Conservation (phyloP, 2,329 filamentous ascomycete species). For the Alternaria dauci region DNA sequence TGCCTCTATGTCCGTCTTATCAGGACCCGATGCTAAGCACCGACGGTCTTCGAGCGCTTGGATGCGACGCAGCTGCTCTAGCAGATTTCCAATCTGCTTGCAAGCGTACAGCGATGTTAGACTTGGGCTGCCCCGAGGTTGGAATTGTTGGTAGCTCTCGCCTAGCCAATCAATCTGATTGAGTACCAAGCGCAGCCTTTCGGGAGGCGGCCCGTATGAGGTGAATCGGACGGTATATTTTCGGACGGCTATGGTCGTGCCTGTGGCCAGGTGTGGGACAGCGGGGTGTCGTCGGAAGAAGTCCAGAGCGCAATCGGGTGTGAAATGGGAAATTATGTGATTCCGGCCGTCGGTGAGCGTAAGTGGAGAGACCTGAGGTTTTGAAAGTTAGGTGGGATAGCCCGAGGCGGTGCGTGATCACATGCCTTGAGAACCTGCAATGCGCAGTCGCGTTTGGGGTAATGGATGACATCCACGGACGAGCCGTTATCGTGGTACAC, state of each 20-base stretch:
- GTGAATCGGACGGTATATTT: conserved; percentile 38
- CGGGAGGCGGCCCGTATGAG: conserved; percentile 36
- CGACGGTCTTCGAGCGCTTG: conserved; percentile 25
- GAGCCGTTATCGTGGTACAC: conserved; percentile 49
- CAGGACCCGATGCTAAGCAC: conserved; percentile 22
- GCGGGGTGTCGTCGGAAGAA: conserved; percentile 16
- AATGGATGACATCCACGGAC: conserved; percentile 39
- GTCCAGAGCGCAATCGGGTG: conserved; percentile 15
- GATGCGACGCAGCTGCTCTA: conserved; percentile 22
- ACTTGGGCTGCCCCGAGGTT: not conserved
- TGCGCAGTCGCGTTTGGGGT: conserved; percentile 13
- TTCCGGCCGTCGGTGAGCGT: conserved; percentile 41
- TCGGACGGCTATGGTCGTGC: conserved; percentile 28
- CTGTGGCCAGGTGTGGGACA: not conserved
- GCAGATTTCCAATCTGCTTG: conserved; percentile 8
- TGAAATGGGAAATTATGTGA: conserved; percentile 28
- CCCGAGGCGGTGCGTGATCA: not conserved
- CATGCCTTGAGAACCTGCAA: conserved; percentile 39
- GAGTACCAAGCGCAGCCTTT: conserved; percentile 33
- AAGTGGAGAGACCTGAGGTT: conserved; percentile 26
- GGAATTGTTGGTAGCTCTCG: not conserved
- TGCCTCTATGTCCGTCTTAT: conserved; percentile 12
- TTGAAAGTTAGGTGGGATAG: conserved; percentile 4
- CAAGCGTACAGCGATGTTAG: conserved; percentile 16
- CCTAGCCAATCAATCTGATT: conserved; percentile 28